Evolutionary conservation across 2,329 filamentous ascomycete genomes (phyloP).

Genomic region (Aspergillus hiratsukae): DNA sequence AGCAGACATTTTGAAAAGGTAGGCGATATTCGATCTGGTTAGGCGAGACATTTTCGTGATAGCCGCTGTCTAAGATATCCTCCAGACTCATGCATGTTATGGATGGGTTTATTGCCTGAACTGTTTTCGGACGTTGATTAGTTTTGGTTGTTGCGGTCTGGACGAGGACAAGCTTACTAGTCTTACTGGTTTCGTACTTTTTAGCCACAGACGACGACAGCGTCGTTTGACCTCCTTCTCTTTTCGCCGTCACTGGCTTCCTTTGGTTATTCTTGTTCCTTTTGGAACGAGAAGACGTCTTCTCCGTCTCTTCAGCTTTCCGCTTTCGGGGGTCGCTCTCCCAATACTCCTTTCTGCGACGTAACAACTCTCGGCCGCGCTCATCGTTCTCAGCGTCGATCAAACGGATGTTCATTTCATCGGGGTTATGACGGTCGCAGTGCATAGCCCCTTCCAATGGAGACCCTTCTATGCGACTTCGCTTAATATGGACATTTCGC

Average conservation of each 20-base stretch:
- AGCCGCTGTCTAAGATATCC: conserved; percentile 47
- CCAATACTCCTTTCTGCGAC: conserved; percentile 63
- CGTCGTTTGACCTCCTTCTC: conserved; percentile 26
- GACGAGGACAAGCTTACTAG: conserved; percentile 33
- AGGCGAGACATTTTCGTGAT: conserved; percentile 44
- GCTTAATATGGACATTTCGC: conserved; percentile 68
- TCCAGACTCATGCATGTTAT: conserved; percentile 37
- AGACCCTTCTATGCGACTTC: conserved; percentile 46
- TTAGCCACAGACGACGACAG: conserved; percentile 14
- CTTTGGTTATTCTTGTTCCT: conserved; percentile 32
- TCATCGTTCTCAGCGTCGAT: conserved; percentile 46
- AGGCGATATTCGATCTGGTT: conserved; percentile 46
- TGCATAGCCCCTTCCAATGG: conserved; percentile 68
- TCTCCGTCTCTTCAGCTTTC: conserved; percentile 19
- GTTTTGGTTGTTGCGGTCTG: neutral
- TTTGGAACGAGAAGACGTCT: neutral
- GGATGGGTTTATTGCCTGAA: conserved; percentile 45
- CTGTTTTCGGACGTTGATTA: conserved; percentile 28
- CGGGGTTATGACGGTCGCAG: conserved; percentile 50
- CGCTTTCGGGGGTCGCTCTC: conserved; percentile 38
- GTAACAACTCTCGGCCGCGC: conserved; percentile 54
- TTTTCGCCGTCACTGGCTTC: conserved; percentile 24
- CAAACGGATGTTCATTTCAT: conserved; percentile 56
- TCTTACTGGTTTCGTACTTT: conserved; percentile 35
- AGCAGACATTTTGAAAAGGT: conserved; percentile 71